Conservation (phyloP, 2,329 filamentous ascomycete species). For the Blastomyces emzantsi region DNA sequence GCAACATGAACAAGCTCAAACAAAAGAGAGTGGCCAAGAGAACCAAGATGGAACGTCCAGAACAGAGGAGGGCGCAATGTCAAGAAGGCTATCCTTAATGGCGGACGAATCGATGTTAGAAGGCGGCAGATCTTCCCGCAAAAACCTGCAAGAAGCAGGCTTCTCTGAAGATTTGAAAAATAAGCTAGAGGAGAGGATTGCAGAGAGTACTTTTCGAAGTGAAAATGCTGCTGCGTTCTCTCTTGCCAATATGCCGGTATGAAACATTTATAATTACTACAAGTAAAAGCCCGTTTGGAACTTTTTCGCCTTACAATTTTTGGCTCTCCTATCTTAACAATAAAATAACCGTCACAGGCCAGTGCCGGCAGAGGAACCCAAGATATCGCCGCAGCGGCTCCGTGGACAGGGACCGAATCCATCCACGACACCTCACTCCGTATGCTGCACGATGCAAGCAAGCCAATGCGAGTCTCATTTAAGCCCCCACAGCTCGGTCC, state of each 20-base stretch:
- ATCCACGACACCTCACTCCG: constrained; percentile 67
- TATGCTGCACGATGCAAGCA: constrained; percentile 61
- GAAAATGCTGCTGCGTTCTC: constrained; percentile 48
- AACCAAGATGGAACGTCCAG: constrained; percentile 12
- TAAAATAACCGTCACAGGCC: constrained; percentile 24
- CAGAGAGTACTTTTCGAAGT: constrained; percentile 43
- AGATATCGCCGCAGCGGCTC: constrained; percentile 55
- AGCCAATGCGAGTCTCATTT: constrained; percentile 42
- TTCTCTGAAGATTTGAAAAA: constrained; percentile 54
- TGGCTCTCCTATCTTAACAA: not conserved
- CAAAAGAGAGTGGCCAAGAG: constrained; percentile 11
- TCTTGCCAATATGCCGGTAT: constrained; percentile 44
- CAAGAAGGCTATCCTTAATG: constrained; percentile 49
- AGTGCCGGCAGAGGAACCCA: constrained; percentile 60
- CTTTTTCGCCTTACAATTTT: not conserved
- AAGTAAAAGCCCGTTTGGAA: not conserved
- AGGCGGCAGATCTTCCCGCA: constrained; percentile 46
- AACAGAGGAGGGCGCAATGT: constrained; percentile 47
- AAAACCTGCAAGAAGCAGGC: constrained; percentile 51
- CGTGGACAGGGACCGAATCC: constrained; percentile 72
- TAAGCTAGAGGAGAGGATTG: constrained; percentile 51
- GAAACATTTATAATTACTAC: no score
- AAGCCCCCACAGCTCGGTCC: constrained; percentile 34
- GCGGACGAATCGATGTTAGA: constrained; percentile 50
- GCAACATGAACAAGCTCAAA: constrained; percentile 4